phyloP scores from a whole-genome alignment of 805 yeast species.

The Saturnispora silvae region DNA sequence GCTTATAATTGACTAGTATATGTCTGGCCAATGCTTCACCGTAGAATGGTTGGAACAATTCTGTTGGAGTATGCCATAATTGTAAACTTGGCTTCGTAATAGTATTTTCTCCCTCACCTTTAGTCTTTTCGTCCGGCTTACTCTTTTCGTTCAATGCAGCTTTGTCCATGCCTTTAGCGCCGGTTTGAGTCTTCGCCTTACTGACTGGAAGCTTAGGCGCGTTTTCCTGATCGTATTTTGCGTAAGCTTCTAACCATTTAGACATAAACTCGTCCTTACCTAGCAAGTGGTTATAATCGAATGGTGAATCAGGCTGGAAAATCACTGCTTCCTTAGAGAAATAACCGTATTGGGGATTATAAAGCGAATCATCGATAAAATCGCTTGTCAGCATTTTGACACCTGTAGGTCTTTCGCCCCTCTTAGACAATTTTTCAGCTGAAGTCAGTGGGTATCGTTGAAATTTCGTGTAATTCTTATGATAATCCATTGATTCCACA shows the following conservation, averaged over 20 bases:
- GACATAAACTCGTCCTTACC: slow-evolving; percentile 64
- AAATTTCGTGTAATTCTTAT: slow-evolving; percentile 27
- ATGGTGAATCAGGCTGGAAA: slow-evolving; percentile 56
- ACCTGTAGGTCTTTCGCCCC: slow-evolving; percentile 42
- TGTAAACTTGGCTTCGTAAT: slow-evolving; percentile 38
- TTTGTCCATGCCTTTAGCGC: slow-evolving; percentile 1
- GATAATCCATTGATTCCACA: slow-evolving; percentile 25
- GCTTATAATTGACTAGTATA: slow-evolving; percentile 57
- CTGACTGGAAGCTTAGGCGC: slow-evolving; percentile 3
- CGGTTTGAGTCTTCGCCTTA: slow-evolving; percentile 4
- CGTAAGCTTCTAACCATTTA: slow-evolving; percentile 55
- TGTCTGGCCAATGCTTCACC: slow-evolving; percentile 83
- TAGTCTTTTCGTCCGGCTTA: too few species aligned
- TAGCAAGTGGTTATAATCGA: slow-evolving; percentile 44
- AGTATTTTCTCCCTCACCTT: neutral
- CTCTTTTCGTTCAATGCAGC: neutral
- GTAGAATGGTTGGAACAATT: slow-evolving; percentile 71
- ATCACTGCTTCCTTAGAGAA: slow-evolving; percentile 71
- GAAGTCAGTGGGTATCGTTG: slow-evolving; percentile 34
- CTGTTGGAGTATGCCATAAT: slow-evolving; percentile 87
- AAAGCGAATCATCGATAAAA: slow-evolving; percentile 76
- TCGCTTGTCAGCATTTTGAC: slow-evolving; percentile 68
- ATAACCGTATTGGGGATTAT: slow-evolving; percentile 76
- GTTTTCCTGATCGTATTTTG: slow-evolving; percentile 33
- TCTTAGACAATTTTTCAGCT: slow-evolving; percentile 25